Percentiles rank a stretch among this genome's conserved stretches.
Evolutionary conservation across 2,329 filamentous ascomycete genomes (phyloP).

Genomic region (Calonectria montana): DNA sequence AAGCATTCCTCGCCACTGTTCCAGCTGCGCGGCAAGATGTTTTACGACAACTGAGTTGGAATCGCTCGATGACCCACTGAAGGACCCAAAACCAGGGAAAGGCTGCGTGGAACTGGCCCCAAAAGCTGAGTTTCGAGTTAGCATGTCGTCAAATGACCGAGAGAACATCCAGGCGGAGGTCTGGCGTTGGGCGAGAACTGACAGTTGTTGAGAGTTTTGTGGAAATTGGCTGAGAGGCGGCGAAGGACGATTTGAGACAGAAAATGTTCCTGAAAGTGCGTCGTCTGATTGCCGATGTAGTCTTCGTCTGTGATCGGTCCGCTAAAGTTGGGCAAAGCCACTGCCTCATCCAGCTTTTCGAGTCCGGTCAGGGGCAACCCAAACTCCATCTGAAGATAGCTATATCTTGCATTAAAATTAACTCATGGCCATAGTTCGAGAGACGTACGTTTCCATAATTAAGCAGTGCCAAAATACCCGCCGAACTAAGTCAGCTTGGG

Average conservation of each 20-base stretch:
- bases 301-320: constrained; percentile 59
- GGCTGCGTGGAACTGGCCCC: constrained; percentile 23
- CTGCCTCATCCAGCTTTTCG: constrained; percentile 61
- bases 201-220: constrained; percentile 64
- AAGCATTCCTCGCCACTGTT: constrained; percentile 68
- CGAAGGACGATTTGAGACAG: constrained; percentile 69
- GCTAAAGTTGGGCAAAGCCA: constrained; percentile 66
- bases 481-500: constrained; percentile 40
- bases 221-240: constrained; percentile 63
- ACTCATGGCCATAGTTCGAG: not conserved
- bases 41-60: constrained; percentile 53
- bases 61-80: constrained; percentile 26
- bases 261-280: constrained; percentile 69
- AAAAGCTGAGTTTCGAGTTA: constrained; percentile 31
- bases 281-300: constrained; percentile 59
- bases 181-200: constrained; percentile 41
- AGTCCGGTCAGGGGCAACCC: constrained; percentile 68
- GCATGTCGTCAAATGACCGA: constrained; percentile 14
- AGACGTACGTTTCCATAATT: constrained; percentile 42
- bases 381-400: constrained; percentile 67
- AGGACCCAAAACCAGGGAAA: constrained; percentile 31
- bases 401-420: constrained; percentile 42
- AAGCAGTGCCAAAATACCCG: constrained; percentile 42
- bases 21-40: constrained; percentile 64
- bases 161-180: not conserved